Percentiles rank a stretch among this genome's conserved stretches.
Evolutionary conservation across 208 protist genomes (phyloP).

Genomic region (Hexamita inflata): DNA sequence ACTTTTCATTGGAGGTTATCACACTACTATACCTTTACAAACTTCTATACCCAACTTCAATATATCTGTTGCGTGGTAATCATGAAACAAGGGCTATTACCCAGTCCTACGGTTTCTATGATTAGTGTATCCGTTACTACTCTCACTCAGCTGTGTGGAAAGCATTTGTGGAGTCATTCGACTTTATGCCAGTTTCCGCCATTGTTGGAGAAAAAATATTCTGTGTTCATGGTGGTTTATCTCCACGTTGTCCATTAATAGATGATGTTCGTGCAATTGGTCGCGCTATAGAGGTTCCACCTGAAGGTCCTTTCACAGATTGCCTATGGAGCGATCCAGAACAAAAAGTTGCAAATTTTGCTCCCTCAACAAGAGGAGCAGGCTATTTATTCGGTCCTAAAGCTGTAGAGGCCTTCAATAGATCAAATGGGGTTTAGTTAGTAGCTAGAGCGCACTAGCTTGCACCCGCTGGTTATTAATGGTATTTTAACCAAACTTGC

Average conservation of each 20-base stretch:
- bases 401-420: slow-evolving; percentile 22
- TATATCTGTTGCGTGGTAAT: slow-evolving; percentile 42
- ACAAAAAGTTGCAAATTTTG: background rate
- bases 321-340: slow-evolving; percentile 36
- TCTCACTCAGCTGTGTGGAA: slow-evolving; percentile 31
- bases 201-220: slow-evolving; percentile 31
- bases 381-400: slow-evolving; percentile 38
- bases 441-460: slow-evolving; percentile 39
- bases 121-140: slow-evolving; percentile 41
- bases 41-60: slow-evolving; percentile 35
- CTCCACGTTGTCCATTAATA: slow-evolving; percentile 26
- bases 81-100: slow-evolving; percentile 44
- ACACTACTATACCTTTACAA: slow-evolving; percentile 81
- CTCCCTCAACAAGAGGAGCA: slow-evolving; percentile 35
- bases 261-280: slow-evolving; percentile 35
- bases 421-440: slow-evolving; percentile 29
- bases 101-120: slow-evolving; percentile 46
- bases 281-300: slow-evolving; percentile 30
- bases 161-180: slow-evolving; percentile 40
- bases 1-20: slow-evolving; percentile 82
- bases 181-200: slow-evolving; percentile 37
- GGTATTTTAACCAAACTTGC: slow-evolving; percentile 81
- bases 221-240: slow-evolving; percentile 44
- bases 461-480: slow-evolving; percentile 71
- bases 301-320: slow-evolving; percentile 35